Percentiles rank a stretch among this genome's conserved stretches.
Evolutionary conservation across 108 stramenopile species (phyloP).

Genomic region (Epithemia pelagica): DNA sequence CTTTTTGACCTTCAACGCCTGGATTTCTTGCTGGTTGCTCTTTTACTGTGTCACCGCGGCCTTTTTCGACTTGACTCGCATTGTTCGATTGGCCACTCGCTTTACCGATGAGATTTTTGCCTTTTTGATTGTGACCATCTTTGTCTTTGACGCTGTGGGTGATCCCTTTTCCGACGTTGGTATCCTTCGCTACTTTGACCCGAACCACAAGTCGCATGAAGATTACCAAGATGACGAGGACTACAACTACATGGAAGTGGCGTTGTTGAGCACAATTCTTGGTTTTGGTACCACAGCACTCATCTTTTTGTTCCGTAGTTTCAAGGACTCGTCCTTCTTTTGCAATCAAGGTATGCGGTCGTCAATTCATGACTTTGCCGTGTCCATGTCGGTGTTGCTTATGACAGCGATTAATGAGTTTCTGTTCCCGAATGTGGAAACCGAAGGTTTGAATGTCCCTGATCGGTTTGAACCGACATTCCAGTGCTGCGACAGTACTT

Average conservation of each 20-base stretch:
- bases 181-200: no score
- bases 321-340: slow-evolving; percentile 27
- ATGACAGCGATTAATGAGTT: slow-evolving; percentile 26
- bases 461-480: slow-evolving; percentile 37
- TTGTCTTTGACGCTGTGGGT: no score
- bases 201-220: slow-evolving; percentile 27
- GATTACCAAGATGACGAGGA: slow-evolving; percentile 18
- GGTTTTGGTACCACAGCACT: slow-evolving; percentile 41
- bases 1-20: no score
- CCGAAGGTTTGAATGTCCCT: slow-evolving; percentile 38
- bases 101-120: slow-evolving; percentile 41
- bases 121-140: no score
- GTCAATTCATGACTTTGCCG: slow-evolving; percentile 43
- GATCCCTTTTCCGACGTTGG: no score
- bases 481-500: slow-evolving; percentile 29
- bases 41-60: background rate
- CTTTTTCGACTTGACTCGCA: no score
- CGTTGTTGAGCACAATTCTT: slow-evolving; percentile 29
- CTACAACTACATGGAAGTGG: slow-evolving; percentile 22
- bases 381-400: slow-evolving; percentile 22
- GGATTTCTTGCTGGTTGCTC: no score
- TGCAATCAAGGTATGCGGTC: slow-evolving; percentile 30
- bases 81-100: slow-evolving; percentile 24
- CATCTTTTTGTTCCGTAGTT: no score
- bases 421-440: slow-evolving; percentile 21